Evolutionary conservation across 768 basidiomycete genomes (phyloP).

Genomic region (Butyriboletus loyo): DNA sequence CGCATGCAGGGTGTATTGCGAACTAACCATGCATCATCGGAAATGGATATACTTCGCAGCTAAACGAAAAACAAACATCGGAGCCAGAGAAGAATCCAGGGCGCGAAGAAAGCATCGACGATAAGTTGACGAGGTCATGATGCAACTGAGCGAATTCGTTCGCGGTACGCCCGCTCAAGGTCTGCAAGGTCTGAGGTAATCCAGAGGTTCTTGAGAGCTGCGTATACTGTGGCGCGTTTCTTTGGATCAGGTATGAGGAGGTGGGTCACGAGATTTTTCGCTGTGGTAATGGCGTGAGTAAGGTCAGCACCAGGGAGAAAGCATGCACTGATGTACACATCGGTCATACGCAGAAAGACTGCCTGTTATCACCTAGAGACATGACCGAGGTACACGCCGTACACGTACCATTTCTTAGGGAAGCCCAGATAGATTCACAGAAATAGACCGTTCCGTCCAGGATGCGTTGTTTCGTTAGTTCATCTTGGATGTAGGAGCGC

Average conservation of each 20-base stretch:
- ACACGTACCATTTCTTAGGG: conserved; percentile 55
- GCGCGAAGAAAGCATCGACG: not conserved
- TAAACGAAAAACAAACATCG: not conserved
- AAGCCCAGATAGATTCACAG: conserved; percentile 50
- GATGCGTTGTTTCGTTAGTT: conserved; percentile 66
- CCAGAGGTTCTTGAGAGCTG: conserved; percentile 64
- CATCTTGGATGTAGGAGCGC: conserved; percentile 47
- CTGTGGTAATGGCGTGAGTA: conserved; percentile 24
- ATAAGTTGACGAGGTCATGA: conserved; percentile 8
- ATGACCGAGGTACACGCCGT: not conserved
- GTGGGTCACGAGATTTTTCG: conserved; percentile 53
- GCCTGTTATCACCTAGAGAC: conserved; percentile 2
- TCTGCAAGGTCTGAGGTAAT: conserved; percentile 60
- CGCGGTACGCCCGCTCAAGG: conserved; percentile 58
- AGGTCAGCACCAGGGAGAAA: conserved; percentile 7
- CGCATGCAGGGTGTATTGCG: not conserved
- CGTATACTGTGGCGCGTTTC: conserved; percentile 59
- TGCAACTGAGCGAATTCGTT: conserved; percentile 40
- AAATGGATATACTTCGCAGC: not conserved
- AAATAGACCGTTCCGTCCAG: conserved; percentile 61
- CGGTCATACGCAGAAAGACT: not conserved
- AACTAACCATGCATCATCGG: not conserved
- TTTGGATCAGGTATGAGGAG: conserved; percentile 58
- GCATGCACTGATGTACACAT: not conserved
- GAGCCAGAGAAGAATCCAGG: not conserved